phyloP scores from a whole-genome alignment of 2,329 filamentous ascomycete genomes.

The Exophiala alcalophila region DNA sequence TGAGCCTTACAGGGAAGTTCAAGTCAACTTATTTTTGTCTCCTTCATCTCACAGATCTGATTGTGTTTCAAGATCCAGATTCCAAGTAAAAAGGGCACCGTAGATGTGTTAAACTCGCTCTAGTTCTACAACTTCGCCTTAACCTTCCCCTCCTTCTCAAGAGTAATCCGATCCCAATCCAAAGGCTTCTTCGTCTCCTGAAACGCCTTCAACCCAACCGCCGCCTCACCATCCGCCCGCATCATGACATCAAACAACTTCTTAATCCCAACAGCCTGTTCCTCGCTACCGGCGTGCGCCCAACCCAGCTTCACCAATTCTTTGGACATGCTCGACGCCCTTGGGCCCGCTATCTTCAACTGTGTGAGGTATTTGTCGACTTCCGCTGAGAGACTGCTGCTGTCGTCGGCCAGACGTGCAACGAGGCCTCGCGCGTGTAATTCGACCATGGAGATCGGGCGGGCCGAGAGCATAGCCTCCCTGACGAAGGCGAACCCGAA shows the following conservation, averaged over 20 bases:
- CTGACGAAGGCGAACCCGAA: slow-evolving; percentile 39
- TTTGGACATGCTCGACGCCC: slow-evolving; percentile 38
- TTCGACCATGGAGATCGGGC: slow-evolving; percentile 33
- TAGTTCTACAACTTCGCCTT: slow-evolving; percentile 10
- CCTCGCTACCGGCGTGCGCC: slow-evolving; percentile 26
- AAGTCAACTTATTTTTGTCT: no score
- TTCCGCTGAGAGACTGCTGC: slow-evolving; percentile 15
- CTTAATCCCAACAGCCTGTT: slow-evolving; percentile 29
- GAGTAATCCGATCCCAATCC: slow-evolving; percentile 31
- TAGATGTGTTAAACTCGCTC: no score
- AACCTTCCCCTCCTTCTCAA: not conserved
- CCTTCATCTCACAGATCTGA: no score
- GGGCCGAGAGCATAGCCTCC: slow-evolving; percentile 40
- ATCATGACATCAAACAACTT: slow-evolving; percentile 35
- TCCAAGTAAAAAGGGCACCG: no score
- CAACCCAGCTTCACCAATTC: slow-evolving; percentile 33
- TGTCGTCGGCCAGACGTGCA: slow-evolving; percentile 28
- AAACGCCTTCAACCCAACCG: slow-evolving; percentile 31
- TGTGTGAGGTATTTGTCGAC: slow-evolving; percentile 32
- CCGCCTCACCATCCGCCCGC: slow-evolving; percentile 29
- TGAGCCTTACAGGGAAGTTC: no score
- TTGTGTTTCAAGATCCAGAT: no score
- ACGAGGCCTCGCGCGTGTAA: slow-evolving; percentile 29
- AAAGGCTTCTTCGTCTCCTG: slow-evolving; percentile 25
- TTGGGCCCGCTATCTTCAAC: slow-evolving; percentile 32